Evolutionary conservation across 139 green algal species (phyloP).

Genomic region (Coccomyxa sp.): DNA sequence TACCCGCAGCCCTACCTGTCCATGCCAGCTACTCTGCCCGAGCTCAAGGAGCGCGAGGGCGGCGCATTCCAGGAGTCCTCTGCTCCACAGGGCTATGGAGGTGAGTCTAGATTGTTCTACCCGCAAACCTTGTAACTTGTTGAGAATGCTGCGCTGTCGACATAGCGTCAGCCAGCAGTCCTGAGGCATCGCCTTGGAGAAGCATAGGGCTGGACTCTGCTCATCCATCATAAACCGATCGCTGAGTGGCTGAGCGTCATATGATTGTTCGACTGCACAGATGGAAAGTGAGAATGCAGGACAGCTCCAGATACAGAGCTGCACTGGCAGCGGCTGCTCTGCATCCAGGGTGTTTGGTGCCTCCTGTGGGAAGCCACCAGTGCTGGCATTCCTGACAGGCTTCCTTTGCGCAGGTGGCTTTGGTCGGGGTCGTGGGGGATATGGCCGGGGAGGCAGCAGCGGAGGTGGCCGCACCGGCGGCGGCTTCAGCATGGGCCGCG

Average conservation of each 20-base stretch:
- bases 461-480: background rate
- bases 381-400: too few relatives aligned
- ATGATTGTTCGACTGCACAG: too few relatives aligned
- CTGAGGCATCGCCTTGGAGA: too few relatives aligned
- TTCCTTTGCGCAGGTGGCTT: conserved; percentile 21
- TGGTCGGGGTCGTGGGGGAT: conserved; percentile 9
- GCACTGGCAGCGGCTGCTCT: conserved; percentile 7
- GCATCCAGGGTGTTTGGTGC: conserved; percentile 13
- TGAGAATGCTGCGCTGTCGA: too few relatives aligned
- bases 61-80: conserved; percentile 4
- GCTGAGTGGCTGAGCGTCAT: too few relatives aligned
- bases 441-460: conserved; percentile 7
- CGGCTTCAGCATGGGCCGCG: background rate
- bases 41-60: conserved; percentile 46
- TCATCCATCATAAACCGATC: too few relatives aligned
- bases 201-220: too few relatives aligned
- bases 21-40: conserved; percentile 47
- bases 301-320: conserved; percentile 14
- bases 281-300: conserved; percentile 22
- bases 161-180: too few relatives aligned
- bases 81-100: background rate
- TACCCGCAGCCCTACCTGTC: conserved; percentile 18
- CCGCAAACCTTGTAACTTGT: conserved; percentile 6
- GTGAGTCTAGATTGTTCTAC: too few relatives aligned
- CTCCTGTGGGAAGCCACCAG: conserved; percentile 16